A percentile compares a stretch with the other conserved stretches of the same genome.
Evolutionary conservation across 768 basidiomycete genomes (phyloP).

Genomic region (Kwoniella sp.): DNA sequence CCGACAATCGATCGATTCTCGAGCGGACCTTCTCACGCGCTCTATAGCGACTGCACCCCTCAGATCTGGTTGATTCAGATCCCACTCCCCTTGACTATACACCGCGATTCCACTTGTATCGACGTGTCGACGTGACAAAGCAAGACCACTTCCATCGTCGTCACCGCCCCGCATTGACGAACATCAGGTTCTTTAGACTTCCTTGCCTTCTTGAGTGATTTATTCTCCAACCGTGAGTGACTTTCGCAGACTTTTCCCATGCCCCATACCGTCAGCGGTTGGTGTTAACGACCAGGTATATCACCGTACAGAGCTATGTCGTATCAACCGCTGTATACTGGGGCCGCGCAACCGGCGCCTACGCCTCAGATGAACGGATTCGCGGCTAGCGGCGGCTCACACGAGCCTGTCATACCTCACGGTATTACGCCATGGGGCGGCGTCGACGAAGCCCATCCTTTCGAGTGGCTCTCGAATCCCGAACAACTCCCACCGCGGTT

Average conservation of each 20-base stretch:
- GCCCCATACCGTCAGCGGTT: background rate
- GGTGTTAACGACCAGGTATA: background rate
- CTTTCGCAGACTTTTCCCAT: background rate
- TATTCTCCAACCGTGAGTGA: too few species aligned
- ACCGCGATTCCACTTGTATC: too few species aligned
- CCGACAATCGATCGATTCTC: too few species aligned
- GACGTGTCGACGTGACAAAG: too few species aligned
- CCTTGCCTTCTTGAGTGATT: too few species aligned
- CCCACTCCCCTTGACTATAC: too few species aligned
- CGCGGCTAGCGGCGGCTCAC: background rate
- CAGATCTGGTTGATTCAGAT: background rate
- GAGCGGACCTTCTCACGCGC: background rate
- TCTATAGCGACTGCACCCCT: background rate
- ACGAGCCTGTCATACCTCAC: background rate
- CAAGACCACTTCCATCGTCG: background rate
- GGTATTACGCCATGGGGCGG: conserved; percentile 12
- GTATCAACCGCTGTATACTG: background rate
- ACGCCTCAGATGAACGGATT: background rate
- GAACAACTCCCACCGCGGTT: conserved; percentile 9
- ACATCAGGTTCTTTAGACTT: too few species aligned
- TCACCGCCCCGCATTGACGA: too few species aligned
- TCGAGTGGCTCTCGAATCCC: conserved; percentile 16
- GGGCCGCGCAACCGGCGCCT: background rate
- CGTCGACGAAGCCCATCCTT: conserved; percentile 14
- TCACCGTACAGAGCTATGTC: background rate